Evolutionary conservation across 2,329 filamentous ascomycete genomes (phyloP).

Genomic region (Aureobasidium uvarum): DNA sequence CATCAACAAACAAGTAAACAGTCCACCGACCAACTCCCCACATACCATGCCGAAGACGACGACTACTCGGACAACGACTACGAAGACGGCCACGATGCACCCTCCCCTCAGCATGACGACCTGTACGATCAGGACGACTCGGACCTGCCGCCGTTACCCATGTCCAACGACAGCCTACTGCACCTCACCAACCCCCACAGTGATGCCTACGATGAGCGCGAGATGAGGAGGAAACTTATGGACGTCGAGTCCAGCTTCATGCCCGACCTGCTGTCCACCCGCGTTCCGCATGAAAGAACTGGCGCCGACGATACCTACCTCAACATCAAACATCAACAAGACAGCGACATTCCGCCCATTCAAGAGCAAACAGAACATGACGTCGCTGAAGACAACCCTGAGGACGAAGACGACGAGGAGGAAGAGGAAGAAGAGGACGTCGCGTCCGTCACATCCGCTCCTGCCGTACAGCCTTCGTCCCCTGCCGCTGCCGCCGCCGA

Average conservation of each 20-base stretch:
- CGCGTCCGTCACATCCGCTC: constrained; percentile 6
- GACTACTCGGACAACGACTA: background rate
- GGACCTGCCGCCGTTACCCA: constrained; percentile 30
- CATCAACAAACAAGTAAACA: constrained; percentile 25
- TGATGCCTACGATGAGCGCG: constrained; percentile 51
- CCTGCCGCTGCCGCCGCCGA: constrained; percentile 46
- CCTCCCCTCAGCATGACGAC: constrained; percentile 41
- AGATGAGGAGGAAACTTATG: constrained; percentile 59
- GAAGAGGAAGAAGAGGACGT: constrained; percentile 31
- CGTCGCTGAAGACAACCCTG: constrained; percentile 31
- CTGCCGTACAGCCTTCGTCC: constrained; percentile 40
- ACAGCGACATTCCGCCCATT: constrained; percentile 14
- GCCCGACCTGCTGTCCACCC: constrained; percentile 45
- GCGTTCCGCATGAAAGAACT: constrained; percentile 39
- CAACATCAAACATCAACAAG: constrained; percentile 32
- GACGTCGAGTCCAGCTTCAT: constrained; percentile 64
- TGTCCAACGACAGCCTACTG: constrained; percentile 31
- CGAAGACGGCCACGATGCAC: constrained; percentile 1
- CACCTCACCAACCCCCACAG: constrained; percentile 42
- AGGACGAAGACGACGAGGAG: constrained; percentile 26
- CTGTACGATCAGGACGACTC: constrained; percentile 44
- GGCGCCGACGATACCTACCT: constrained; percentile 50
- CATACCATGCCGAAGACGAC: background rate
- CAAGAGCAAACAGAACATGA: constrained; percentile 35
- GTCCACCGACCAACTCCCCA: background rate